Evolutionary conservation across 352 stramenopile genomes (phyloP).

Genomic region (Globisporangium splendens): DNA sequence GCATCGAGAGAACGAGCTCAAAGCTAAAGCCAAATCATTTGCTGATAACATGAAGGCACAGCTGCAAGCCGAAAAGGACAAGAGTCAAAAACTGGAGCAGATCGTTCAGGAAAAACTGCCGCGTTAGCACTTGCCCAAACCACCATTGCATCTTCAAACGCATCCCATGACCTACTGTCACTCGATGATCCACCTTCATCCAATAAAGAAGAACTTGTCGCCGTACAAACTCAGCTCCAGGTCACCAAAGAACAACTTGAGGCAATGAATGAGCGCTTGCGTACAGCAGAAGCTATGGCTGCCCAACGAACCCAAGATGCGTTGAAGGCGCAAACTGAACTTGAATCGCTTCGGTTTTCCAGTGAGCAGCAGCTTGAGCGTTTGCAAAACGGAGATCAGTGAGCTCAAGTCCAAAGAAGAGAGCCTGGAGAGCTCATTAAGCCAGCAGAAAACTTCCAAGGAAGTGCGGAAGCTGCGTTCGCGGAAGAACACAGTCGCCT

Average conservation of each 20-base stretch:
- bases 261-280: constrained; percentile 30
- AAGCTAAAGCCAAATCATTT: constrained; percentile 63
- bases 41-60: constrained; percentile 67
- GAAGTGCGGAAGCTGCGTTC: constrained; percentile 16
- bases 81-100: constrained; percentile 40
- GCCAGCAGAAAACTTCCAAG: constrained; percentile 13
- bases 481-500: constrained; percentile 33
- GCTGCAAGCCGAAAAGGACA: constrained; percentile 58
- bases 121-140: constrained; percentile 26
- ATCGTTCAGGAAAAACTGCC: constrained; percentile 42
- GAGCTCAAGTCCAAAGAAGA: constrained; percentile 30
- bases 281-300: constrained; percentile 25
- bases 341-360: constrained; percentile 33
- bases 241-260: constrained; percentile 27
- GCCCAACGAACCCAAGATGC: constrained; percentile 27
- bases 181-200: constrained; percentile 15
- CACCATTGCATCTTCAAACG: constrained; percentile 11
- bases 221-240: constrained; percentile 34
- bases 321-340: constrained; percentile 19
- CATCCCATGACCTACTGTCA: constrained; percentile 11
- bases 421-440: constrained; percentile 27
- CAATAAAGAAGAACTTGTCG: constrained; percentile 31
- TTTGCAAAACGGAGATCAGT: constrained; percentile 35
- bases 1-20: constrained; percentile 60
- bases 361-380: constrained; percentile 33